Base-by-base conservation (phyloP, 305 asterid genomes). In the Fraxinus albicans region DNA sequence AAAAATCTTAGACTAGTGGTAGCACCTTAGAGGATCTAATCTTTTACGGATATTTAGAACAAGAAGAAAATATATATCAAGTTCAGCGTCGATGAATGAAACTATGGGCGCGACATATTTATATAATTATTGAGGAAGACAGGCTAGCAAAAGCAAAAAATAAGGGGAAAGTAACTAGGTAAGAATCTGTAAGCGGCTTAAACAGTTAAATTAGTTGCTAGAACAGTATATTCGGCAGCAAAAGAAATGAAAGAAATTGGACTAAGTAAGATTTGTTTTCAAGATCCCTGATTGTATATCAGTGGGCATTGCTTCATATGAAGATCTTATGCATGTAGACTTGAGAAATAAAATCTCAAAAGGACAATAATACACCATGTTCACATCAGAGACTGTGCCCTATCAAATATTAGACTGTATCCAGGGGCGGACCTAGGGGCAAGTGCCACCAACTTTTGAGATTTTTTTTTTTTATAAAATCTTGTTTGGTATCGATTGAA, bases 261-360 rank as follows among this genome's bases (percentile, higher is more conserved):
- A 72, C 13, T 17, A 34, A 31, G 9, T n/a, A 44, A 42, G 58
- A 73, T 42, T 73, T 73, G 73, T 60, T 67, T 21, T 72, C 36
- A 12, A 21, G 70, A 34, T 29, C 75, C 60, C 73, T 8, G 65
- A 15, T 47, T 10, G 33, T 69, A 50, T 23, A 63, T 50, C 70
- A 72, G 36, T 44, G 21, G 63, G 13, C 4, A 27, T 6, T 25
- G 34, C 35, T 44, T 12, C 19, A 8, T 42, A 63, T 8, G 4
- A 80, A 80, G 27, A 67, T 67, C 63, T 65, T 29, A 81, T n/a
- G 73, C 63, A 58, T 38, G 47, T 73, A 67, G 31, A 67, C 25
- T 69, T 63, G 2, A 63, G 47, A 9, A 4, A 33, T 38, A 58
- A 36, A 40, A 60, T 29, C 83, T 31, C 73, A 36, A 23, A 27